Evolutionary conservation across 2,329 filamentous ascomycete genomes (phyloP), one percentile per base, ranked within the genome.

Genomic region (Macroventuria anomochaeta): DNA sequence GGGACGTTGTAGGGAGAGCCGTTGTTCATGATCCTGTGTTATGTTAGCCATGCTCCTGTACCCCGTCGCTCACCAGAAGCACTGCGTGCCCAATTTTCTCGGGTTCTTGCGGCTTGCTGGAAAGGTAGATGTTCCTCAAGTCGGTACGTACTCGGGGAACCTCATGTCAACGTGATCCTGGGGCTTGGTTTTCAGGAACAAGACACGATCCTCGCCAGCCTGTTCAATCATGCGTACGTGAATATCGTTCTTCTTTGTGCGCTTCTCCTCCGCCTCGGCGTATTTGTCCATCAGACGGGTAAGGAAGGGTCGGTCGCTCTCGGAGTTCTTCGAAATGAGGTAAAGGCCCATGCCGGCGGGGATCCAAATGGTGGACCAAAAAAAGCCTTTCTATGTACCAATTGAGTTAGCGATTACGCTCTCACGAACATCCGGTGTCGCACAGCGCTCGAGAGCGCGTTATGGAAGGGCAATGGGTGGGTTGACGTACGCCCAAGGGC

Each of bases 1-100:
- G 81, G 76, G 49, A 88, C 81, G 67, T 89, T 89, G 74, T 79
- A 86, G 13, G 85, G 85, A 1, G 84, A 84, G 46, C 83, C 82
- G 18, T 76, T 74, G 69, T 88, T 88, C 75, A 89, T 83, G 59
- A 83, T 76, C 63, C 86, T 89, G 67, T 23, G 26, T 25, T 33
- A 32, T 33, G 58, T 71, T 53, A 69, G 62, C 50, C 8, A 21
- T 31, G 20, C 3, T 7, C n/a, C 21, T 5, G 11, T 25, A 17
- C 12, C 21, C 12, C 2, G 3, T 25, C 18, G 8, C 11, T 20
- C 42, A 12, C 1, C 17, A 39, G 3, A 17, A 23, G 8, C 20
- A 12, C 12, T 13, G 5, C n/a, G 17, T 39, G 38, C n/a, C 25
- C 11, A 4, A 11, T 13, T 2, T 2, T 25, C 21, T 12, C 5